phyloP scores from a whole-genome alignment of 2,329 filamentous ascomycete genomes.

The Diaporthe amygdali region DNA sequence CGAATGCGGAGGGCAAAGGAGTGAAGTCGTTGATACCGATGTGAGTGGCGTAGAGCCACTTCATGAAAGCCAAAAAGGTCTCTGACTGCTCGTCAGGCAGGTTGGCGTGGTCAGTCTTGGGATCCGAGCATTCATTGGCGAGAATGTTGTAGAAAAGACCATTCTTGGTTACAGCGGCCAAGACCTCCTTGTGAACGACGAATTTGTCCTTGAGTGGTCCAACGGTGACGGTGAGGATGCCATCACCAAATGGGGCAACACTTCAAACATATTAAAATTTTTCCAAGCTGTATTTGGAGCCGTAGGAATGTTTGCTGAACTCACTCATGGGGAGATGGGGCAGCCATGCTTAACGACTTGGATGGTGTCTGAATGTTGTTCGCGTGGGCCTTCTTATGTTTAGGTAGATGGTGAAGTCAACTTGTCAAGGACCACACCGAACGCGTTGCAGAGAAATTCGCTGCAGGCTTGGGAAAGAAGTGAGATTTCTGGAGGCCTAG shows the following conservation, averaged over 20 bases:
- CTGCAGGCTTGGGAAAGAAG: neutral
- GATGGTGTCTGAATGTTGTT: neutral
- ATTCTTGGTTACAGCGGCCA: neutral
- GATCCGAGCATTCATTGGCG: neutral
- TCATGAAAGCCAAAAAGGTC: constrained; percentile 32
- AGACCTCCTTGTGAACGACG: neutral
- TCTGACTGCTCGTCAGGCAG: constrained; percentile 37
- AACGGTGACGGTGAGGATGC: neutral
- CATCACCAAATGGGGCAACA: neutral
- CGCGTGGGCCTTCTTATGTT: neutral
- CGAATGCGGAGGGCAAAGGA: neutral
- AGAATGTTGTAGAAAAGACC: neutral
- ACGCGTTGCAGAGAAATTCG: neutral
- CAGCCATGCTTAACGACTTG: neutral
- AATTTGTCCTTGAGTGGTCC: neutral
- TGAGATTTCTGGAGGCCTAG: neutral
- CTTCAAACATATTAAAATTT: neutral
- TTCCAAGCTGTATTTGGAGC: too few species aligned
- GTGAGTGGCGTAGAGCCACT: constrained; percentile 35
- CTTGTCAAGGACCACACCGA: neutral
- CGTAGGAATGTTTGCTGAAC: neutral
- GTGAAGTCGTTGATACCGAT: neutral
- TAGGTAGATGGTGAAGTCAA: too few species aligned
- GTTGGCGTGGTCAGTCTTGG: constrained; percentile 23
- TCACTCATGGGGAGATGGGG: neutral